Conservation (phyloP, 106 monocot genomes). For the Acanthochlamys bracteata region DNA sequence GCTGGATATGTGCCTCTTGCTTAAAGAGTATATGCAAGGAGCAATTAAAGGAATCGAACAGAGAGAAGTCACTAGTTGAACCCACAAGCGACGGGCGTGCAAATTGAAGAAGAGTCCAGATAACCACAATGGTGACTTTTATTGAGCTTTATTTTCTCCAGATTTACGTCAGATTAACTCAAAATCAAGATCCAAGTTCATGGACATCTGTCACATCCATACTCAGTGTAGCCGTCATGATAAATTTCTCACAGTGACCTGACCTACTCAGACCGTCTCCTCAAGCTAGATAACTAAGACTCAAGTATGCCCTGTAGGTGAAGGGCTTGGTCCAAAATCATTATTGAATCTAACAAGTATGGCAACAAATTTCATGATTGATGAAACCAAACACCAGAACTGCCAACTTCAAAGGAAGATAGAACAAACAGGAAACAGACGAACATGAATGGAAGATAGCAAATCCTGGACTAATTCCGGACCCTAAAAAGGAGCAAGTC, state of each 20-base stretch:
- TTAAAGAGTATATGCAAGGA: no score
- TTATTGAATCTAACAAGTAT: background rate
- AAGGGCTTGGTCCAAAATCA: no score
- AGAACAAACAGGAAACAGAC: background rate
- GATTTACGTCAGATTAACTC: background rate
- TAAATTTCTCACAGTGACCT: no score
- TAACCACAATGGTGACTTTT: background rate
- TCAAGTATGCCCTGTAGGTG: no score
- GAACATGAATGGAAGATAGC: background rate
- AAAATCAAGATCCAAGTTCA: no score
- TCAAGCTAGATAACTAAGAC: no score
- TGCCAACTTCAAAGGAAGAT: background rate
- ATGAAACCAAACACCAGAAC: background rate
- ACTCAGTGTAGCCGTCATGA: no score
- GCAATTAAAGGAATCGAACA: background rate
- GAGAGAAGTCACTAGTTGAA: background rate
- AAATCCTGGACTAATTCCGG: background rate
- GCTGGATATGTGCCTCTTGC: background rate
- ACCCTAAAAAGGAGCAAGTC: no score
- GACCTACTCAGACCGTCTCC: no score
- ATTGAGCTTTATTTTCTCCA: background rate
- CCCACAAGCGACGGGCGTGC: background rate
- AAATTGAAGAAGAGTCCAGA: background rate
- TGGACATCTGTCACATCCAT: no score
- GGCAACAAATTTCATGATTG: background rate